Percentiles rank a stretch among this genome's conserved stretches.
These are phyloP conservation scores for Sugiyamaella sp. DNA, from an alignment of 1,139 yeast genomes.

Conservation along the genomic window DNA sequence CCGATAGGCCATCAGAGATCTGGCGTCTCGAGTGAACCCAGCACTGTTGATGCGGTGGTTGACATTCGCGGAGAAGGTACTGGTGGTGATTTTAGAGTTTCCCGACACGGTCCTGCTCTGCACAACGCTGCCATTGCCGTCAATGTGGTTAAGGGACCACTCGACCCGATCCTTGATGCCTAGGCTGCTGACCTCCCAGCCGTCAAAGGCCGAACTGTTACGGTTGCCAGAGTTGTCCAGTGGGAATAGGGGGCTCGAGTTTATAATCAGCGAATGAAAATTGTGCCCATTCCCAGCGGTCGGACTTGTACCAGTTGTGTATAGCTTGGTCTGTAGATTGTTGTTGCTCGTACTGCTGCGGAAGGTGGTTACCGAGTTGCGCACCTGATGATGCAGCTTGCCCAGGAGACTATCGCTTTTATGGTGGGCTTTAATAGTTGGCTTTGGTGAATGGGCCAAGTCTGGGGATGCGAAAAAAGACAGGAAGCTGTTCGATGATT, in stretches of 20 bases:
- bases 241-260: constrained; percentile 6
- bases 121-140: constrained; percentile 16
- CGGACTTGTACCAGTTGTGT: not conserved
- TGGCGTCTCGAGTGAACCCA: constrained; percentile 28
- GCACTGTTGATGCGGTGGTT: constrained; percentile 28
- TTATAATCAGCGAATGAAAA: not conserved
- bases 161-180: constrained; percentile 25
- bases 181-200: constrained; percentile 30
- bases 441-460: constrained; percentile 20
- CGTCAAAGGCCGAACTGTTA: constrained; percentile 22
- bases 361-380: constrained; percentile 16
- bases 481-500: constrained; percentile 26
- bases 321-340: not conserved
- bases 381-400: constrained; percentile 17
- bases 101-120: constrained; percentile 25
- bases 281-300: not conserved
- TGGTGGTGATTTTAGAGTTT: constrained; percentile 22
- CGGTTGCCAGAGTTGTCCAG: constrained; percentile 6
- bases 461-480: constrained; percentile 25
- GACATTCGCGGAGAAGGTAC: constrained; percentile 18
- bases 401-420: constrained; percentile 23
- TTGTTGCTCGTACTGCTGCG: constrained; percentile 14
- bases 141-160: constrained; percentile 25
- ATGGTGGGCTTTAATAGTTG: constrained; percentile 26
- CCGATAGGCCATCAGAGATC: constrained; percentile 16